Evolutionary conservation across 164 flowering plant genomes (phyloP), one percentile per base, ranked within the genome.

Genomic region (Hamamelis virginiana): DNA sequence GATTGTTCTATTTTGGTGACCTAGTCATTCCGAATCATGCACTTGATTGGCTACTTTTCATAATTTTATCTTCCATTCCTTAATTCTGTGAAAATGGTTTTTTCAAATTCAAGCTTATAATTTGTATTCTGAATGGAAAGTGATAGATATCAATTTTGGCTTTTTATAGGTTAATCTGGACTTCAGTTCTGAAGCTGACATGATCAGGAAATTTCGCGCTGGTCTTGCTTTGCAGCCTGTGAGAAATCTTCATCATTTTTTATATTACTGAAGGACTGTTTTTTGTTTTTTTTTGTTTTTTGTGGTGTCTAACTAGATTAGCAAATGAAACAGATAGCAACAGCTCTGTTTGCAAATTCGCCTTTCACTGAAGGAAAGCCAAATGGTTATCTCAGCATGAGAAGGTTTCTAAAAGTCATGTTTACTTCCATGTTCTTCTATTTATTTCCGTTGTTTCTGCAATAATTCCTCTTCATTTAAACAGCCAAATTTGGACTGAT

Each of bases 211-310:
- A 74, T 93, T 96, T 56, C 91, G 97, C 47, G 98, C 91, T 78
- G 97, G 97, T 69, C 97, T 96, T 70, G 90, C 97, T 58, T 78
- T 96, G 82, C 99, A 96, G 78, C 99, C 98, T 69, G 99, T 96
- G 74, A 89, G 94, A 67, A 69, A 18, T 43, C 65, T 48, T 51
- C 15, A 12, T 25, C 43, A 25, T 28, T 70, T 68, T 3, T n/a
- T n/a, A n/a, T 67, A 21, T 61, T 21, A 47, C 68, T 71, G 0
- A 19, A 68, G 1, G 1, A 44, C n/a, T 50, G n/a, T 55, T 53
- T 18, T 62, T 25, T 59, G 10, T 8, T 70, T 47, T 8, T 27
- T 12, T 70, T 43, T 46, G 60, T 33, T 67, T 72, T 55, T 4
- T 43, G 9, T 72, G 47, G 47, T 56, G 23, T 68, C 81, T 88